These are phyloP conservation scores for Saccharomyces mikatae DNA, from an alignment of 805 yeast species.

Conservation along the genomic window DNA sequence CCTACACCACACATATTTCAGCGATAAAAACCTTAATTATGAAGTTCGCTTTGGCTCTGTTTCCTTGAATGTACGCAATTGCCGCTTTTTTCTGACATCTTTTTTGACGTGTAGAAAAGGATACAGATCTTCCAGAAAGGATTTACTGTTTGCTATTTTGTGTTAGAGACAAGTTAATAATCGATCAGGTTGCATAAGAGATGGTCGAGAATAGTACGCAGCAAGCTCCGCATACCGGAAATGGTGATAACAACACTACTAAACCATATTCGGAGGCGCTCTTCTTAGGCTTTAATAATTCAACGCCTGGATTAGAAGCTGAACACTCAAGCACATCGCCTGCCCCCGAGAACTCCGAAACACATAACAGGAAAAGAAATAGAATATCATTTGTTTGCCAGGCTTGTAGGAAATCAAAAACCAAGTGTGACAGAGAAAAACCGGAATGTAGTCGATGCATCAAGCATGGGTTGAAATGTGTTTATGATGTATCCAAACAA, in stretches of 20 bases:
- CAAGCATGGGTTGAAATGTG: slow-evolving; percentile 21
- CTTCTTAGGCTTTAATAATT: neutral
- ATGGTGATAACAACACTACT: neutral
- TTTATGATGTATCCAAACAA: slow-evolving; percentile 28
- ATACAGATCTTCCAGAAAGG: neutral
- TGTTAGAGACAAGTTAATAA: neutral
- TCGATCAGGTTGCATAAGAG: neutral
- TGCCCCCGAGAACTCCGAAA: slow-evolving; percentile 2
- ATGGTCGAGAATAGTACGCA: neutral
- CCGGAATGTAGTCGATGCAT: slow-evolving; percentile 27
- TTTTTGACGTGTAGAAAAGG: neutral
- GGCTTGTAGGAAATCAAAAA: slow-evolving; percentile 27
- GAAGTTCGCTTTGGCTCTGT: neutral
- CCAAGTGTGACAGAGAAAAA: slow-evolving; percentile 30
- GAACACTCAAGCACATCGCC: neutral
- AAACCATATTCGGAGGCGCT: neutral
- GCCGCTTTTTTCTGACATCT: neutral
- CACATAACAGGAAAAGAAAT: slow-evolving; percentile 18
- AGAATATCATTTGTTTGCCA: slow-evolving; percentile 30
- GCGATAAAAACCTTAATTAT: neutral
- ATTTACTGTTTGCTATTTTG: neutral
- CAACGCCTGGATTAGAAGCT: neutral
- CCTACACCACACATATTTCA: neutral
- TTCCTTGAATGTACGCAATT: neutral
- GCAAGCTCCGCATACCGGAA: neutral